Conservation (phyloP, 768 basidiomycete species). For the Suillus clintonianus region DNA sequence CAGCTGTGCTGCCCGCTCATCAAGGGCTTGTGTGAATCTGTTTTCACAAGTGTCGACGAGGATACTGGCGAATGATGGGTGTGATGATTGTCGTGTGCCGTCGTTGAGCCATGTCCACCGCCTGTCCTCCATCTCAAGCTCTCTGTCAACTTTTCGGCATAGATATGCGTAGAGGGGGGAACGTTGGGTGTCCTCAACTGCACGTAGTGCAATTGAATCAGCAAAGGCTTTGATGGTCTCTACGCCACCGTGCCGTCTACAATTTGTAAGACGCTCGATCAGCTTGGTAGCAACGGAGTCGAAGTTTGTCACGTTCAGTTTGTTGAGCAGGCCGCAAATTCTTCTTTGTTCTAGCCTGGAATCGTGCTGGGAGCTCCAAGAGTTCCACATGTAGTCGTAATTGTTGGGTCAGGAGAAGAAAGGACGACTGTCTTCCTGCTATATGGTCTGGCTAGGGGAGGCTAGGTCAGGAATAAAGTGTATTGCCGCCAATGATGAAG, state of each 20-base stretch:
- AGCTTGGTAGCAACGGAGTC: constrained; percentile 52
- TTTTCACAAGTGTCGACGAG: constrained; percentile 15
- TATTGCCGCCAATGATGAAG: background rate
- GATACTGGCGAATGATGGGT: constrained; percentile 15
- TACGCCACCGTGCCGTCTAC: constrained; percentile 47
- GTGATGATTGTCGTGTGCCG: constrained; percentile 8
- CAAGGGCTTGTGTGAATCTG: constrained; percentile 4
- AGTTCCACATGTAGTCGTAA: constrained; percentile 16
- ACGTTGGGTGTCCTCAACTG: constrained; percentile 52
- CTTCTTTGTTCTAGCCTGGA: constrained; percentile 46
- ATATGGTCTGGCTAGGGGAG: too few species aligned
- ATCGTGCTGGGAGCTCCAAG: constrained; percentile 28
- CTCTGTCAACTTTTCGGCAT: constrained; percentile 49
- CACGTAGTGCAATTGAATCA: constrained; percentile 54
- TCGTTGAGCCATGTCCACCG: constrained; percentile 24
- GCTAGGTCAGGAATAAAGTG: background rate
- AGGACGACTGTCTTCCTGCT: too few species aligned
- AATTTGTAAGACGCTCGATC: constrained; percentile 50
- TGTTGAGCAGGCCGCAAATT: constrained; percentile 60
- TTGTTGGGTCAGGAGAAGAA: background rate
- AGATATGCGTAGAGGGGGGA: constrained; percentile 54
- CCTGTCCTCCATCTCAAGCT: constrained; percentile 34
- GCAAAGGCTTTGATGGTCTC: constrained; percentile 52
- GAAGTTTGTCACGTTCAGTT: constrained; percentile 54
- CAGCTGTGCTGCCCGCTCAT: constrained; percentile 12